phyloP scores from a whole-genome alignment of 2,329 filamentous ascomycete species.

The Aspergillus chevalieri region DNA sequence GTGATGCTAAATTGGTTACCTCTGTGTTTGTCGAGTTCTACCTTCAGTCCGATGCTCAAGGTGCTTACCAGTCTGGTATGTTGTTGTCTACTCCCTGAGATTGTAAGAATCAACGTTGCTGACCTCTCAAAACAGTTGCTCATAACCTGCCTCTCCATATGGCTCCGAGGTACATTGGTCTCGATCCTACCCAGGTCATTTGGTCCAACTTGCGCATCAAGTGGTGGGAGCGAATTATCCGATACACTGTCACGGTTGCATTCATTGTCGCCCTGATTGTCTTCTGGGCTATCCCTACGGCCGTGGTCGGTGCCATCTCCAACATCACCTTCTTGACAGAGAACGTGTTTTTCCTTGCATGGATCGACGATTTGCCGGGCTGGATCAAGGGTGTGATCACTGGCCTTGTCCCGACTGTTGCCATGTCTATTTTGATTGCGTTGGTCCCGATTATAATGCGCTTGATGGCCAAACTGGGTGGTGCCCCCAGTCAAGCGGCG shows the following conservation, averaged over 20 bases:
- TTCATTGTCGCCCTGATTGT: slow-evolving; percentile 73
- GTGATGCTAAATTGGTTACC: slow-evolving; percentile 60
- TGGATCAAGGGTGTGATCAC: slow-evolving; percentile 75
- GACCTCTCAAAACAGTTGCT: slow-evolving; percentile 46
- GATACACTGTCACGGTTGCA: slow-evolving; percentile 61
- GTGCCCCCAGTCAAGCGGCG: slow-evolving; percentile 70
- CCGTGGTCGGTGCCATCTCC: slow-evolving; percentile 75
- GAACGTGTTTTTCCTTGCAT: slow-evolving; percentile 62
- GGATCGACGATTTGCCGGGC: slow-evolving; percentile 64
- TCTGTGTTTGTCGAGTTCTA: slow-evolving; percentile 90
- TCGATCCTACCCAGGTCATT: slow-evolving; percentile 73
- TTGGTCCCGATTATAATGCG: slow-evolving; percentile 77
- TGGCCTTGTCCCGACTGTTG: slow-evolving; percentile 72
- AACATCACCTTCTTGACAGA: slow-evolving; percentile 68
- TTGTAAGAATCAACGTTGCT: not conserved
- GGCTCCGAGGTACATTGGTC: slow-evolving; percentile 75
- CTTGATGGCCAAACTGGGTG: slow-evolving; percentile 69
- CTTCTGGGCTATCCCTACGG: slow-evolving; percentile 77
- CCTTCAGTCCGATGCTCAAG: slow-evolving; percentile 74
- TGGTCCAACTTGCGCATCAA: slow-evolving; percentile 79
- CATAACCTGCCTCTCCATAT: slow-evolving; percentile 85
- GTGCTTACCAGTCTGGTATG: slow-evolving; percentile 66
- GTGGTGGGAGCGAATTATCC: slow-evolving; percentile 78
- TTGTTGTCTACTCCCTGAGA: slow-evolving; percentile 1
- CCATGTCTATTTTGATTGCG: slow-evolving; percentile 78